A percentile compares a stretch with the other conserved stretches of the same genome.
Evolutionary conservation across 257 asterid species (phyloP).

Genomic region (Nicotiana otophora): DNA sequence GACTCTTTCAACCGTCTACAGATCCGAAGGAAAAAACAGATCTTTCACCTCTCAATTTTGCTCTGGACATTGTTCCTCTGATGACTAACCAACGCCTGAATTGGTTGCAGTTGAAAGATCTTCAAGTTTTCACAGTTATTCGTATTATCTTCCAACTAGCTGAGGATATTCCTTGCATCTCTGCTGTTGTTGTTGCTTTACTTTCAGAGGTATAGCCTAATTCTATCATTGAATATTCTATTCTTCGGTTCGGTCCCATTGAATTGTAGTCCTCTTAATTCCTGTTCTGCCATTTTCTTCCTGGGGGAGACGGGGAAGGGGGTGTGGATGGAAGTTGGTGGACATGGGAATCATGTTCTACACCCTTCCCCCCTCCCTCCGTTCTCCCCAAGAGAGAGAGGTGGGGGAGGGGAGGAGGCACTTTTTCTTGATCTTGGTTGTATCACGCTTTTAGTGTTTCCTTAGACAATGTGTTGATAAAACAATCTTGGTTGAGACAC

Average conservation of each 20-base stretch:
- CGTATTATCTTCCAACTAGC: constrained; percentile 95
- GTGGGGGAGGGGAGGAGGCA: neutral
- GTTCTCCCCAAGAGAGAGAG: neutral
- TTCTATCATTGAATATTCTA: neutral
- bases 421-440: neutral
- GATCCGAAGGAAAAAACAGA: neutral
- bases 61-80: constrained; percentile 1
- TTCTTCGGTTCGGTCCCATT: neutral
- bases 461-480: neutral
- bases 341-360: neutral
- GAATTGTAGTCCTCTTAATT: neutral
- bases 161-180: constrained; percentile 96
- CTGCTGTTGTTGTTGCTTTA: constrained; percentile 97
- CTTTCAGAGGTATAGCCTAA: constrained; percentile 75
- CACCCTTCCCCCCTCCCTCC: neutral
- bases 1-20: constrained; percentile 1
- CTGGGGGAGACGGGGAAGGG: neutral
- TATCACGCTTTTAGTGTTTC: neutral
- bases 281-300: neutral
- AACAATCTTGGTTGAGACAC: neutral
- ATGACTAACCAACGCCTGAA: neutral
- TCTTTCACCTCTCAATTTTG: neutral
- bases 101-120: constrained; percentile 84
- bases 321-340: neutral
- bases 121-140: constrained; percentile 80